These are phyloP conservation scores for Jamesozyma spencerorum DNA, from an alignment of 805 yeast species.

Conservation along the genomic window DNA sequence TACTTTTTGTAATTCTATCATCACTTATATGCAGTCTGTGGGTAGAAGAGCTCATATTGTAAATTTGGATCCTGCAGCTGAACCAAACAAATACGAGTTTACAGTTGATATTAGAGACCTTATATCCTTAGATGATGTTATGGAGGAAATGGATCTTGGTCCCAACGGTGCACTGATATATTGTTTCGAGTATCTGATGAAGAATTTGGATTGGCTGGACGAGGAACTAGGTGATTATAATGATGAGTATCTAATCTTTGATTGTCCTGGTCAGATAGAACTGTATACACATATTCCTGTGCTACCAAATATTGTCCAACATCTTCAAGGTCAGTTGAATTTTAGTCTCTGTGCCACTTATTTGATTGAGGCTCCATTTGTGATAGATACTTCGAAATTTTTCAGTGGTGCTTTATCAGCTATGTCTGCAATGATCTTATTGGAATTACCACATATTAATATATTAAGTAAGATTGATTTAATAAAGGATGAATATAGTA, in stretches of 20 bases:
- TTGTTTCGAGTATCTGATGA: constrained; percentile 83
- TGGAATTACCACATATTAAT: constrained; percentile 92
- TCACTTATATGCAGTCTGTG: constrained; percentile 76
- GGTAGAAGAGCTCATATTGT: constrained; percentile 94
- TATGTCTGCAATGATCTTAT: constrained; percentile 94
- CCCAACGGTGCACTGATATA: constrained; percentile 92
- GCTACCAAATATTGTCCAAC: constrained; percentile 79
- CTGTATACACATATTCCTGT: constrained; percentile 91
- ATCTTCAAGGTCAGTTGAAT: constrained; percentile 66
- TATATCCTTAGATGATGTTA: constrained; percentile 84
- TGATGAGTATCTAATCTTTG: constrained; percentile 89
- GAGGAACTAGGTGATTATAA: constrained; percentile 94
- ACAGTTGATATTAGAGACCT: constrained; percentile 87
- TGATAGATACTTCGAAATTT: constrained; percentile 81
- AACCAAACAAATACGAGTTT: constrained; percentile 82
- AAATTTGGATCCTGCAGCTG: constrained; percentile 95
- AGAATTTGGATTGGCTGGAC: constrained; percentile 93
- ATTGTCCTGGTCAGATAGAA: constrained; percentile 96
- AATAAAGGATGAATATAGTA: constrained; percentile 67
- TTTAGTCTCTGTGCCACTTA: constrained; percentile 90
- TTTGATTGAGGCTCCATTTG: constrained; percentile 86
- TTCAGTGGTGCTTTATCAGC: constrained; percentile 94
- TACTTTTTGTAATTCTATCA: constrained; percentile 83
- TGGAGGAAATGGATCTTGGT: constrained; percentile 88
- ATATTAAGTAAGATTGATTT: constrained; percentile 80